Evolutionary conservation across 352 stramenopile genomes (phyloP), one percentile per base, ranked within the genome.

Genomic region (Phytophthora foliorum): DNA sequence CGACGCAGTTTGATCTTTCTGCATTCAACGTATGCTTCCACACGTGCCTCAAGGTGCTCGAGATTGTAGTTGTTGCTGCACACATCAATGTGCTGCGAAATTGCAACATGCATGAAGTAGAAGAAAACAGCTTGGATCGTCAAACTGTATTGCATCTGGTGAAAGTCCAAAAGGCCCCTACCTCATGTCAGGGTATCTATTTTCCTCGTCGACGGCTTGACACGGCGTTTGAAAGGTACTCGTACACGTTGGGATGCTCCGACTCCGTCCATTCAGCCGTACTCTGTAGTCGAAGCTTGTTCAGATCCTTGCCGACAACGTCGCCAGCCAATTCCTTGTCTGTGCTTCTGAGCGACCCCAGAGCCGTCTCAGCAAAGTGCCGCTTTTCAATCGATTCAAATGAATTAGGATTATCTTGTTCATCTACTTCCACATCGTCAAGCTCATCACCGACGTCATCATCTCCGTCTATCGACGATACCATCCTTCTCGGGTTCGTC

Each of bases 41-140:
- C 27, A 1, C 55, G 55, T 25, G 27, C 8, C 8, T 62, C 54
- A 14, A 46, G 14, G 17, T 46, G 41, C 41, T 48, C 41, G 10
- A 29, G 41, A 1, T 48, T 48, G n/a, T 48, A 58, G 57, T 65
- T 58, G 25, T 57, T 57, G 19, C 46, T 52, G 8, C 24, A 44
- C 21, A 49, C 25, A 2, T 25, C 54, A n/a, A 64, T 50, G 3
- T 57, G 45, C 34, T 65, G 57, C 57, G 32, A 64, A 38, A 64
- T 45, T 16, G 45, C 57, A 1, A 64, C 32, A 0, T 21, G 45
- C 32, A 56, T 50, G 44, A 63, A 63, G 16, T 39, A 54, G 44
- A 63, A 49, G 4, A 55, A 54, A 6, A 63, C 31, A 44, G 38
- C 38, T 22, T 19, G 32, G 55, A 63, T 55, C 32, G 19, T 31